These are phyloP conservation scores for Pseudogymnoascus sp. DNA, from an alignment of 2,329 filamentous ascomycete species.

Conservation along the genomic window DNA sequence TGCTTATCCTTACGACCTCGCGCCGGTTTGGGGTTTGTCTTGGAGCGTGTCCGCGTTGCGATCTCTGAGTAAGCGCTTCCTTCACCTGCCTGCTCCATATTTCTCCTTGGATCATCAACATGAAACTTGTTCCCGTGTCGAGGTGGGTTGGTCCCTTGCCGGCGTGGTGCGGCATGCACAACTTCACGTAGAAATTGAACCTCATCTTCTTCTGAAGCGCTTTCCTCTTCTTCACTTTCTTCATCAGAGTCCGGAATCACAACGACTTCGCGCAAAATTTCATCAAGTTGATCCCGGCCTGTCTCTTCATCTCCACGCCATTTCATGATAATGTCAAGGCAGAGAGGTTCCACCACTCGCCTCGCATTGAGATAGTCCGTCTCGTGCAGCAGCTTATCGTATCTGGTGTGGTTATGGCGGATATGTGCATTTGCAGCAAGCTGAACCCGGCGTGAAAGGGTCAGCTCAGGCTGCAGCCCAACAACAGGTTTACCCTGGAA, in stretches of 20 bases:
- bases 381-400: slow-evolving; percentile 53
- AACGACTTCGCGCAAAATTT: slow-evolving; percentile 59
- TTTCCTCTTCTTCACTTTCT: slow-evolving; percentile 18
- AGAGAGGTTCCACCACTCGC: slow-evolving; percentile 52
- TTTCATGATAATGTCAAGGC: slow-evolving; percentile 59
- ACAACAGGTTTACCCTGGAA: slow-evolving; percentile 50
- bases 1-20: slow-evolving; percentile 17
- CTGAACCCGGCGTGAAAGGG: slow-evolving; percentile 55
- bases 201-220: slow-evolving; percentile 18
- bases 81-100: neutral
- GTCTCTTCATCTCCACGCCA: slow-evolving; percentile 66
- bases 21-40: slow-evolving; percentile 13
- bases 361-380: slow-evolving; percentile 52
- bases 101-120: slow-evolving; percentile 2
- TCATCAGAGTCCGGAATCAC: slow-evolving; percentile 42
- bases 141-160: neutral
- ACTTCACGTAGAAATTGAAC: slow-evolving; percentile 10
- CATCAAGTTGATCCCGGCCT: slow-evolving; percentile 58
- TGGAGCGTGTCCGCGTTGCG: slow-evolving; percentile 20
- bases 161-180: neutral
- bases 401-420: slow-evolving; percentile 58
- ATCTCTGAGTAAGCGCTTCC: slow-evolving; percentile 11
- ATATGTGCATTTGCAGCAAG: slow-evolving; percentile 60
- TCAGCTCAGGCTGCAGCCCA: slow-evolving; percentile 47
- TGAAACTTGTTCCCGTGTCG: neutral